These are phyloP conservation scores for Mycena indigotica DNA, from an alignment of 768 basidiomycete genomes.

Conservation along the genomic window DNA sequence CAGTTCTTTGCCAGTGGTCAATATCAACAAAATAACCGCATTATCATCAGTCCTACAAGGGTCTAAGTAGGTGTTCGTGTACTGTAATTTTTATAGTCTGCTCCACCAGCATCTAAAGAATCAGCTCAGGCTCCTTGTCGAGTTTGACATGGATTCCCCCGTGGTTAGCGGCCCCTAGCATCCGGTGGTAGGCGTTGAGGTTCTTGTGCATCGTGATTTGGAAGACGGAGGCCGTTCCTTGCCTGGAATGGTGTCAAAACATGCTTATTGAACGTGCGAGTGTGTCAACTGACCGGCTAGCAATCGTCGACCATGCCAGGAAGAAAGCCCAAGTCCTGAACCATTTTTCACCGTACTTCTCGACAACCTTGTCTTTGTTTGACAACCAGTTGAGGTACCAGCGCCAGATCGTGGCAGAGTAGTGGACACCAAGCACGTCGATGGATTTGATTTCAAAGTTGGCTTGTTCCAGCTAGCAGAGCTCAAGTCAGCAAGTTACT, in stretches of 20 bases:
- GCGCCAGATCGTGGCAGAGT: conserved; percentile 83
- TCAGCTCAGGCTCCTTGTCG: conserved; percentile 54
- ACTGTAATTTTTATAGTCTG: background rate
- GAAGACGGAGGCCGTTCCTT: conserved; percentile 92
- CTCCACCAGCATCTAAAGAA: no score
- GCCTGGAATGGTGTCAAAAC: conserved; percentile 41
- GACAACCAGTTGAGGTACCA: conserved; percentile 99
- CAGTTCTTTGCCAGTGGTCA: no score
- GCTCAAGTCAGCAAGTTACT: background rate
- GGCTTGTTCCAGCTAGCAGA: conserved; percentile 72
- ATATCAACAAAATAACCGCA: no score
- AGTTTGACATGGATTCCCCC: conserved; percentile 72
- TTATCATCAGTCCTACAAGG: background rate
- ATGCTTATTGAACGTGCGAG: conserved; percentile 2
- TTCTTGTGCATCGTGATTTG: conserved; percentile 99
- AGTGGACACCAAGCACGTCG: conserved; percentile 97
- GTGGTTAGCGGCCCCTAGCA: conserved; percentile 82
- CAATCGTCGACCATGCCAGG: conserved; percentile 90
- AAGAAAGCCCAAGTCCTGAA: conserved; percentile 97
- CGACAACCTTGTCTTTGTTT: conserved; percentile 89
- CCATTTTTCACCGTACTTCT: conserved; percentile 91
- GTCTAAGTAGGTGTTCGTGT: background rate
- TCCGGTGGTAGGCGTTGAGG: conserved; percentile 91
- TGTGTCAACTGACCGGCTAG: conserved; percentile 66
- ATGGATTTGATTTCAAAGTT: conserved; percentile 97